Evolutionary conservation across 768 basidiomycete species (phyloP), one percentile per base, ranked within the genome.

Genomic region (Collybiopsis luxurians): DNA sequence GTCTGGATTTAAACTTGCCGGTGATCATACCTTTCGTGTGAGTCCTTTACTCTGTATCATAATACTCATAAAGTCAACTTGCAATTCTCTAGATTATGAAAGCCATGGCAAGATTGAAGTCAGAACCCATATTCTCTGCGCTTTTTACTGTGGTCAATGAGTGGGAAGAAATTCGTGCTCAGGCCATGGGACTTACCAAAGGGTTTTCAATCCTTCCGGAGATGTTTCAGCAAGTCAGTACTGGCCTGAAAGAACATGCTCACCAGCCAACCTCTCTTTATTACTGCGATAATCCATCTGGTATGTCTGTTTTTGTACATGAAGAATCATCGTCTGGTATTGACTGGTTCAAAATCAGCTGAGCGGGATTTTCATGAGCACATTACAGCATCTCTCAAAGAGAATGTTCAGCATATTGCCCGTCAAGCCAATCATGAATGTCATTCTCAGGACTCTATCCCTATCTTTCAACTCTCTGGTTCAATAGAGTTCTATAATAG

Each of bases 281-380:
- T 28, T 63, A 60, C 21, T 61, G 60, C 2, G 62, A 63, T 19
- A 61, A 57, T 50, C 59, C 62, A 11, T 53, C 55, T 26, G 24
- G 62, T 63, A 30, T 40, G 60, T 58, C 49, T n/a, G n/a, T n/a
- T n/a, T n/a, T n/a, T n/a, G n/a, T n/a, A n/a, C n/a, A n/a, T n/a
- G n/a, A n/a, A n/a, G n/a, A n/a, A n/a, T n/a, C n/a, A n/a, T n/a
- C n/a, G n/a, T n/a, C n/a, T n/a, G n/a, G n/a, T n/a, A n/a, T n/a
- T 10, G 9, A 19, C 13, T 1, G 6, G 15, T 43, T 55, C 17
- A 24, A 7, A 28, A 19, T 23, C 19, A 59, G 62, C 26, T 45
- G 62, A 63, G 24, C 60, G 53, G 10, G 55, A 49, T 28, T 63
- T 55, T 28, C 60, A 63, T 38, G 62, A 63, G 45, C 43, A 1